A percentile compares a stretch with the other conserved stretches of the same genome.
phyloP scores from a whole-genome alignment of 2,329 filamentous ascomycete species.

The Ascocoryne sarcoides region DNA sequence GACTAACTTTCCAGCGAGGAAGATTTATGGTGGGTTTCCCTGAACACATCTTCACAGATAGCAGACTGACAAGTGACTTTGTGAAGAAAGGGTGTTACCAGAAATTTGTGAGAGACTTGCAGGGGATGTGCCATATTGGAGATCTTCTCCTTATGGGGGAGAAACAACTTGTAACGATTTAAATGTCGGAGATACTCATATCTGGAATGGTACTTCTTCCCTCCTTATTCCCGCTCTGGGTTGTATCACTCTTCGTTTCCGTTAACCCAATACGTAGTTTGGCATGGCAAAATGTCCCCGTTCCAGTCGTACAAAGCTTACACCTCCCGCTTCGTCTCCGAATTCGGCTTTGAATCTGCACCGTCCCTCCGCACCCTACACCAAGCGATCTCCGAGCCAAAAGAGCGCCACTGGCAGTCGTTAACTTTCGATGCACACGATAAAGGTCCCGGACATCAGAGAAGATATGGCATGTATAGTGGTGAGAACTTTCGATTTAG shows the following conservation, averaged over 20 bases:
- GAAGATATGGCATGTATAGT: constrained; percentile 35
- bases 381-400: constrained; percentile 39
- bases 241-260: background rate
- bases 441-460: constrained; percentile 44
- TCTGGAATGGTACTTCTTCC: constrained; percentile 39
- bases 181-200: constrained; percentile 45
- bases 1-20: constrained; percentile 22
- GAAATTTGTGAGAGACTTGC: constrained; percentile 60
- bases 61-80: background rate
- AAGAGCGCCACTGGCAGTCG: constrained; percentile 38
- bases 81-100: constrained; percentile 54
- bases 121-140: constrained; percentile 68
- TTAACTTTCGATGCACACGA: constrained; percentile 46
- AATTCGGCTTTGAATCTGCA: constrained; percentile 47
- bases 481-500: constrained; percentile 25
- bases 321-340: constrained; percentile 43
- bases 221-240: background rate
- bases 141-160: constrained; percentile 76
- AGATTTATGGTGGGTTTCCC: constrained; percentile 14
- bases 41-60: background rate
- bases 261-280: constrained; percentile 33
- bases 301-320: constrained; percentile 41
- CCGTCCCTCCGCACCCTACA: constrained; percentile 37
- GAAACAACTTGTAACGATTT: constrained; percentile 52
- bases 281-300: constrained; percentile 44